These are phyloP conservation scores for Phaeosphaeria sp. DNA, from an alignment of 2,329 filamentous ascomycete genomes.

Conservation along the genomic window DNA sequence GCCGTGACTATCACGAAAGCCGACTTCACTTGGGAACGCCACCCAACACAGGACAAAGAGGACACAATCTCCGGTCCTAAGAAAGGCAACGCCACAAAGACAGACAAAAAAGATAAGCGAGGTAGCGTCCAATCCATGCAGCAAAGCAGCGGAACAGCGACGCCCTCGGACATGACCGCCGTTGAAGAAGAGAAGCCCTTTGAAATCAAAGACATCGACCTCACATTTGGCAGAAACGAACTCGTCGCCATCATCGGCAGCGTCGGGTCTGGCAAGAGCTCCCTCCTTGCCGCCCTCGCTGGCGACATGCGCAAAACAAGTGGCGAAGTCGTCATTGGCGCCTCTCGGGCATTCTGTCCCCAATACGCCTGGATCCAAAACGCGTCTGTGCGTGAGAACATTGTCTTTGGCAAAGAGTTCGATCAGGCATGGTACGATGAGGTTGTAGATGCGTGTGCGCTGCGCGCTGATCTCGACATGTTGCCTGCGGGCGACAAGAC, in stretches of 20 bases:
- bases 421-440: constrained; percentile 79
- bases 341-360: constrained; percentile 86
- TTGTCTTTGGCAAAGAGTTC: constrained; percentile 81
- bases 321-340: constrained; percentile 77
- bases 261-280: constrained; percentile 91
- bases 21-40: constrained; percentile 86
- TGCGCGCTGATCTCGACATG: constrained; percentile 88
- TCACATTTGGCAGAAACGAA: constrained; percentile 75
- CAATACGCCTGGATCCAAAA: constrained; percentile 99
- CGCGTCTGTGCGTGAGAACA: constrained; percentile 83
- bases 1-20: constrained; percentile 74
- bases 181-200: constrained; percentile 69
- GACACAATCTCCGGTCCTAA: constrained; percentile 35
- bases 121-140: constrained; percentile 33
- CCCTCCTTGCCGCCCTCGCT: constrained; percentile 83
- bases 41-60: constrained; percentile 59
- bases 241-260: constrained; percentile 84
- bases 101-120: constrained; percentile 57
- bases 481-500: constrained; percentile 87
- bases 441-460: constrained; percentile 85
- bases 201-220: constrained; percentile 71
- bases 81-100: constrained; percentile 54
- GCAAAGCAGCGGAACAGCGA: constrained; percentile 33
- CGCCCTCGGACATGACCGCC: constrained; percentile 55
- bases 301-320: constrained; percentile 90